Base-by-base conservation (phyloP, 192 early-diverging fungal species). In the Backusella tarrabulga region DNA sequence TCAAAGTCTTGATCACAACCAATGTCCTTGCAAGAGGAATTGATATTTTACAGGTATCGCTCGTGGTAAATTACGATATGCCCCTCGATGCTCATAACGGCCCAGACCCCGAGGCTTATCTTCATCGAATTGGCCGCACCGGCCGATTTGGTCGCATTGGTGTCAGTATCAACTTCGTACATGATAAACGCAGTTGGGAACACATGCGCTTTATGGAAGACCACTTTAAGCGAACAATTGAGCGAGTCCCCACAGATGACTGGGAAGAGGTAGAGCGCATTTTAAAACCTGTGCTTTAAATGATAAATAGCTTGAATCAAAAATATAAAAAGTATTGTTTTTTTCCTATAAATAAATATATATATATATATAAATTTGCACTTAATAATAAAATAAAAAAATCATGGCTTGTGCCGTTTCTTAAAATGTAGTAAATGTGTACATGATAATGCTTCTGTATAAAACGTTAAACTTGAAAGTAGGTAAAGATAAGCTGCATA, bases 81-180 rank as follows among this genome's bases (percentile, higher is more conserved):
- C 98, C 98, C 1, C 76, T 93, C 40, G 91, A 93, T 29, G 80
- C 71, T 21, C 72, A 82, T 23, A 79, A 76, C 23, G 78, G 80
- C 14, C 93, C 96, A 0, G 98, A 99, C 75, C 88, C 89, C 7
- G 97, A 98, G 76, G 98, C 97, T 0, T 99, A 99, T 78, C 84
- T 99, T 36, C 98, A 99, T 83, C 93, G 98, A 71, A 97, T 99
- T 80, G 98, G 98, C 7, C 92, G 98, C 72, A 99, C 98, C 2
- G 98, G 98, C 54, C 88, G 98, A 44, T 99, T 99, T 79, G 98
- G 98, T 9, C 93, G 97, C 71, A 93, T 89, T 0, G 98, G 98
- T 11, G 94, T 96, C 8, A 92, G 92, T 63, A 94, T 99, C 80
- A 99, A 98, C 85, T 97, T 99, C 89, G 93, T 96, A 0, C 95